phyloP scores from a whole-genome alignment of 1,284 basidiomycete genomes.

The Tetrapyrgos nigripes region DNA sequence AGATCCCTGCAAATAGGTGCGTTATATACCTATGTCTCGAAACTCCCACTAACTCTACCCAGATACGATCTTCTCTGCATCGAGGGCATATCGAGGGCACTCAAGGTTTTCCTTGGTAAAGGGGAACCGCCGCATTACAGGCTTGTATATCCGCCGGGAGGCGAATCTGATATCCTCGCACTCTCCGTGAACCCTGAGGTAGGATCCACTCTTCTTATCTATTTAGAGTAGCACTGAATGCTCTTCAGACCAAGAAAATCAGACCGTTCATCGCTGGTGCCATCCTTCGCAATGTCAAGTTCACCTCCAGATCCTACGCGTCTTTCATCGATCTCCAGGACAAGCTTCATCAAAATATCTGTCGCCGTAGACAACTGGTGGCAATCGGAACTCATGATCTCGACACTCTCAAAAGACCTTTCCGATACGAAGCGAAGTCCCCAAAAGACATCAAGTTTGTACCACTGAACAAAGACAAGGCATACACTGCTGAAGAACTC shows the following conservation, averaged over 20 bases:
- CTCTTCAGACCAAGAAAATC: constrained; percentile 74
- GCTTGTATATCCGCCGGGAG: constrained; percentile 71
- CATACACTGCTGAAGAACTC: constrained; percentile 82
- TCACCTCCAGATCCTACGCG: constrained; percentile 90
- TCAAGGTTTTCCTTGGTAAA: constrained; percentile 87
- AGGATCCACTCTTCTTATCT: constrained; percentile 32
- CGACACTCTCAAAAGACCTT: constrained; percentile 87
- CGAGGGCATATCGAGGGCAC: constrained; percentile 92
- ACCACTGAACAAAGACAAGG: constrained; percentile 81
- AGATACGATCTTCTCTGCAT: constrained; percentile 98
- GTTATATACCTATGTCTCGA: constrained; percentile 16
- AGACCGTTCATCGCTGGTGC: constrained; percentile 94
- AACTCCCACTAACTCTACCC: constrained; percentile 17
- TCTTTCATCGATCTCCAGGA: constrained; percentile 99
- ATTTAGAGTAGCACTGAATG: neutral
- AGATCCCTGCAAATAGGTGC: constrained; percentile 94
- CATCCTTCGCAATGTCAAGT: constrained; percentile 88
- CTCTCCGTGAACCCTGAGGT: constrained; percentile 77
- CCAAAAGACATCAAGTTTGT: constrained; percentile 92
- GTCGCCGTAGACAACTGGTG: constrained; percentile 89
- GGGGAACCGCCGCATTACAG: constrained; percentile 76
- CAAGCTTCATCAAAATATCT: constrained; percentile 97
- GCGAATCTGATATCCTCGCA: constrained; percentile 70
- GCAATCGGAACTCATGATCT: constrained; percentile 98
- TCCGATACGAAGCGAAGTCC: constrained; percentile 90